Evolutionary conservation across 805 yeast species (phyloP).

Genomic region (Suhomyces xylopsoci): DNA sequence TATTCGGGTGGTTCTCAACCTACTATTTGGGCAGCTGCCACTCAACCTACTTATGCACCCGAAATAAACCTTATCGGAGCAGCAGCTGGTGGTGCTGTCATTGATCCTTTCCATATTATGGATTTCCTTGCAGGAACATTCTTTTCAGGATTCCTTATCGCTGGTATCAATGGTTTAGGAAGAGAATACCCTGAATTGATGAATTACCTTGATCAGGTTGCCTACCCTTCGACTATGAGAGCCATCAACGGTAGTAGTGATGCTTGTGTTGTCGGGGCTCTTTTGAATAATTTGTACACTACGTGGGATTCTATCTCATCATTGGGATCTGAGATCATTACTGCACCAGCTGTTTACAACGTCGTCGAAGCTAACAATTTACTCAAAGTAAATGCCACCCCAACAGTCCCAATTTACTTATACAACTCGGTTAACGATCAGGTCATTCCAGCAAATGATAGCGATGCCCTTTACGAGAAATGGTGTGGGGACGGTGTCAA

Average conservation of each 20-base stretch:
- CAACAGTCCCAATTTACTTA: constrained; percentile 11
- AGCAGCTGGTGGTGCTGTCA: constrained; percentile 36
- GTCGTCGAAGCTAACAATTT: not conserved
- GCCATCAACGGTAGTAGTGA: not conserved
- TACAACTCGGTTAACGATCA: constrained; percentile 11
- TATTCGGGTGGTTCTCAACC: constrained; percentile 41
- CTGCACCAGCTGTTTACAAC: not conserved
- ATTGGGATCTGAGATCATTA: not conserved
- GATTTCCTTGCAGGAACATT: constrained; percentile 21
- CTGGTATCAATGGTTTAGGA: constrained; percentile 28
- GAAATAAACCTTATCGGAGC: constrained; percentile 30
- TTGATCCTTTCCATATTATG: constrained; percentile 30
- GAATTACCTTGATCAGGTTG: not conserved
- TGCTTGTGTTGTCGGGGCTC: constrained; percentile 4
- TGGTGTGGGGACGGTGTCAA: constrained; percentile 19
- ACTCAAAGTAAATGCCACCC: constrained; percentile 4
- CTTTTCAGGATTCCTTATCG: constrained; percentile 29
- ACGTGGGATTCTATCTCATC: not conserved
- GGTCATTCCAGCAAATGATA: constrained; percentile 10
- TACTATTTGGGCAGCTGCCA: constrained; percentile 36
- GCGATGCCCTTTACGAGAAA: constrained; percentile 18
- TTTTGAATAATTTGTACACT: not conserved
- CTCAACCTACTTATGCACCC: constrained; percentile 36
- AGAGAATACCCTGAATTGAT: constrained; percentile 25
- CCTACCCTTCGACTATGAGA: not conserved